Evolutionary conservation across 371 early-diverging fungal genomes (phyloP).

Genomic region (Saksenaea oblongispora): DNA sequence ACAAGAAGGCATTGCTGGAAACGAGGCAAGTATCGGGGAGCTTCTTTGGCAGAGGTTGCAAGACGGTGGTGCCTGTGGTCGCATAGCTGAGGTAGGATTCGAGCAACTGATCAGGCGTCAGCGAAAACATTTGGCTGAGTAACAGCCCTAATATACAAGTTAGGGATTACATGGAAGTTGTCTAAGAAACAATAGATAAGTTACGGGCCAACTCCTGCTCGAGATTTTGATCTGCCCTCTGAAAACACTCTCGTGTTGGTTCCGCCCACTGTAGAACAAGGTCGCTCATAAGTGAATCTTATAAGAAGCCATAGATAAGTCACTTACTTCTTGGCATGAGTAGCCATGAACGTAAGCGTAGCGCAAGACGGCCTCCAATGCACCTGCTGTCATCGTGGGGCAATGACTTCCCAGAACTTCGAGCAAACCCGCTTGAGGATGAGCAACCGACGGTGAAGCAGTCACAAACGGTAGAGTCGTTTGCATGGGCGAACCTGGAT

Average conservation of each 20-base stretch:
- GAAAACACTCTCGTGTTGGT: conserved; percentile 38
- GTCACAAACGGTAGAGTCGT: no score
- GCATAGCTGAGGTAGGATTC: conserved; percentile 43
- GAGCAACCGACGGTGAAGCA: no score
- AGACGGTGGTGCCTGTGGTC: conserved; percentile 15
- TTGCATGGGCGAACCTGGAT: no score
- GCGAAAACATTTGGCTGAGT: conserved; percentile 35
- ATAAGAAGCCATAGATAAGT: not conserved
- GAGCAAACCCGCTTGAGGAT: not conserved
- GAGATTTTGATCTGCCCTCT: conserved; percentile 16
- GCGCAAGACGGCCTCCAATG: conserved; percentile 31
- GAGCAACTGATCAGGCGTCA: conserved; percentile 32
- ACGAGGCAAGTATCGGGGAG: conserved; percentile 5
- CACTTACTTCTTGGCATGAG: conserved; percentile 24
- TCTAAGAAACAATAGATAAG: not conserved
- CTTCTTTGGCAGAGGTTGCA: conserved; percentile 3
- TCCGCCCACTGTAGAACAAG: conserved; percentile 34
- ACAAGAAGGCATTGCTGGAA: conserved; percentile 14
- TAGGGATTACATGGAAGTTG: not conserved
- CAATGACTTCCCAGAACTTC: not conserved
- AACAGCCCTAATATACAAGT: conserved; percentile 24
- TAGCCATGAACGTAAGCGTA: conserved; percentile 27
- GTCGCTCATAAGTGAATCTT: not conserved
- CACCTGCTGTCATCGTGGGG: conserved; percentile 19
- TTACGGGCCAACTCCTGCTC: conserved; percentile 35